Conservation (phyloP, 176 grass and related monocot species). For the Triticum timopheevii region DNA sequence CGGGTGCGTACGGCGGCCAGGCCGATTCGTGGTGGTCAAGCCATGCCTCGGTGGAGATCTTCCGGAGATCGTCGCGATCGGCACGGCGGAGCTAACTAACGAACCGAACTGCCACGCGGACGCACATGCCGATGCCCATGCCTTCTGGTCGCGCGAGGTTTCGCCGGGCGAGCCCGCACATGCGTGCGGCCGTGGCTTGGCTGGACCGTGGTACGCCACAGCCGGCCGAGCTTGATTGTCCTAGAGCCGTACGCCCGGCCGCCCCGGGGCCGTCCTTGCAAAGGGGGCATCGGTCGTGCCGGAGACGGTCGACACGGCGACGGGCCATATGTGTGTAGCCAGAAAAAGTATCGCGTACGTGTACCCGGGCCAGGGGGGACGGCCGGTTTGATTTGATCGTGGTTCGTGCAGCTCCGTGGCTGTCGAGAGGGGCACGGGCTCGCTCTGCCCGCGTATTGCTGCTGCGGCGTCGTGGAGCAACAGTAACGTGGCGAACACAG, state of each 20-base stretch:
- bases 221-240: background rate
- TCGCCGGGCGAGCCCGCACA: no score
- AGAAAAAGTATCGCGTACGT: background rate
- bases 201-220: no score
- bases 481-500: no score
- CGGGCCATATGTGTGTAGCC: background rate
- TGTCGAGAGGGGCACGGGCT: no score
- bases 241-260: background rate
- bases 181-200: no score
- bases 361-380: background rate
- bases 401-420: background rate
- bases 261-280: background rate
- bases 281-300: background rate
- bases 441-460: no score
- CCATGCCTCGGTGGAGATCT: background rate
- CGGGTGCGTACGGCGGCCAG: background rate
- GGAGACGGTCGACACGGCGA: background rate
- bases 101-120: background rate
- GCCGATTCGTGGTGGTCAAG: no score
- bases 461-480: no score
- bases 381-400: background rate
- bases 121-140: background rate
- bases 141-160: background rate
- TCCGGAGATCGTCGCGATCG: background rate
- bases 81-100: background rate